Conservation (phyloP, 768 basidiomycete genomes). For the Kwoniella dendrophila region DNA sequence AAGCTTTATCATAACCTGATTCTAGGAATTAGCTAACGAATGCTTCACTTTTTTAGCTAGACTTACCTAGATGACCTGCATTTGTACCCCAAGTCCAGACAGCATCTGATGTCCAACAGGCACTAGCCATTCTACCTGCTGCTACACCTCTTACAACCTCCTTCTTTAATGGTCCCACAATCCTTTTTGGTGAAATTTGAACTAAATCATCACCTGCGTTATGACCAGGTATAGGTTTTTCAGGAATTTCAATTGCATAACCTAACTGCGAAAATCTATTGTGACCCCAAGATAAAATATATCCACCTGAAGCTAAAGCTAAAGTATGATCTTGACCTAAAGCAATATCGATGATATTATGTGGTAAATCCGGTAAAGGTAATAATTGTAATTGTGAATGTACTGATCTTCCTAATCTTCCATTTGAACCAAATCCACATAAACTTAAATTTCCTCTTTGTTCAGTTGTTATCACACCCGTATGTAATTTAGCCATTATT, state of each 20-base stretch:
- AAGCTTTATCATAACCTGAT: conserved; percentile 72
- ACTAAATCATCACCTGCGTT: conserved; percentile 67
- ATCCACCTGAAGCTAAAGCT: conserved; percentile 75
- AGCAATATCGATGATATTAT: conserved; percentile 69
- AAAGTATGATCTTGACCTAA: conserved; percentile 95
- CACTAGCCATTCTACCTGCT: conserved; percentile 81
- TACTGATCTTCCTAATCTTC: conserved; percentile 76
- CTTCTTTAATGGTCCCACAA: conserved; percentile 74
- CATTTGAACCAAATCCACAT: conserved; percentile 87
- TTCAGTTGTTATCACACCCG: conserved; percentile 77
- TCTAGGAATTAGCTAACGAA: neutral
- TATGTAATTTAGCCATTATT: conserved; percentile 85
- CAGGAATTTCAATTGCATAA: conserved; percentile 69
- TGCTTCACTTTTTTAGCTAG: neutral
- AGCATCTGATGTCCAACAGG: conserved; percentile 73
- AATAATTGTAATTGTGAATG: conserved; percentile 77
- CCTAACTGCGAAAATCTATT: conserved; percentile 89
- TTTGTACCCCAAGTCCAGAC: conserved; percentile 81
- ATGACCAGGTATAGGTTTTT: conserved; percentile 23
- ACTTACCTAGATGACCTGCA: conserved; percentile 79
- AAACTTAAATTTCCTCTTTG: conserved; percentile 70
- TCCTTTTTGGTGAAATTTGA: conserved; percentile 73
- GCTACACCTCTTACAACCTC: conserved; percentile 78
- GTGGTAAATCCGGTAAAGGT: conserved; percentile 64
- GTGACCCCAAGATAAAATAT: conserved; percentile 86